Evolutionary conservation across 129 eudicot species (phyloP).

Genomic region (Saussurea involucrata): DNA sequence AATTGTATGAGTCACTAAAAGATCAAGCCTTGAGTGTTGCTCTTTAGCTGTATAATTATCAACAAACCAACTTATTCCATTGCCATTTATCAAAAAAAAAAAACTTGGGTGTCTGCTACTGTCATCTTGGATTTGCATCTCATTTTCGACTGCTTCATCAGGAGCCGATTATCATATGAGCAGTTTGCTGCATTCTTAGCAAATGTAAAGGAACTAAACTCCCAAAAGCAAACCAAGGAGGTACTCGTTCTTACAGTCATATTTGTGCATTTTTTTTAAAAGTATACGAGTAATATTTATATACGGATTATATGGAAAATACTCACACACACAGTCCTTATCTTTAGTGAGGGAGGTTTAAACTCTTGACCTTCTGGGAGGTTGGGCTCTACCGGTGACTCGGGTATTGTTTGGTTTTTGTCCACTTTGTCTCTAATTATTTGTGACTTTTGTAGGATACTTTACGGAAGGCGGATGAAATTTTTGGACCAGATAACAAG

Average conservation of each 20-base stretch:
- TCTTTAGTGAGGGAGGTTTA: no score
- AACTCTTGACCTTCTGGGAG: not conserved
- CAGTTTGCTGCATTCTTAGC: constrained; percentile 93
- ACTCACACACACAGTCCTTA: not conserved
- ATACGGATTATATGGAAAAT: no score
- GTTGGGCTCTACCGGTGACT: not conserved
- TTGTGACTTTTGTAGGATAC: constrained; percentile 53
- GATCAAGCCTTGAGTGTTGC: not conserved
- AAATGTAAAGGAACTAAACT: constrained; percentile 86
- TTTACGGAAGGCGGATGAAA: constrained; percentile 80
- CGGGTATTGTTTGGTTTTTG: not conserved
- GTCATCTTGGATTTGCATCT: not conserved
- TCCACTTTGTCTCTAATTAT: not conserved
- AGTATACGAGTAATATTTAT: no score
- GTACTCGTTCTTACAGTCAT: constrained; percentile 26
- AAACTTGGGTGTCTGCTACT: not conserved
- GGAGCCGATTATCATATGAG: constrained; percentile 91
- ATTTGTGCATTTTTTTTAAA: no score
- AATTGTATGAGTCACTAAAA: no score
- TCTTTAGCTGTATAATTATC: not conserved
- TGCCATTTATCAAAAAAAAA: no score
- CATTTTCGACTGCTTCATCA: constrained; percentile 26
- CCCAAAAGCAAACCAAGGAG: constrained; percentile 95
- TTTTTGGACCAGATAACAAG: constrained; percentile 87
- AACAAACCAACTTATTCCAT: not conserved